Conservation (phyloP, 129 eudicot genomes). For the Logfia minima region DNA sequence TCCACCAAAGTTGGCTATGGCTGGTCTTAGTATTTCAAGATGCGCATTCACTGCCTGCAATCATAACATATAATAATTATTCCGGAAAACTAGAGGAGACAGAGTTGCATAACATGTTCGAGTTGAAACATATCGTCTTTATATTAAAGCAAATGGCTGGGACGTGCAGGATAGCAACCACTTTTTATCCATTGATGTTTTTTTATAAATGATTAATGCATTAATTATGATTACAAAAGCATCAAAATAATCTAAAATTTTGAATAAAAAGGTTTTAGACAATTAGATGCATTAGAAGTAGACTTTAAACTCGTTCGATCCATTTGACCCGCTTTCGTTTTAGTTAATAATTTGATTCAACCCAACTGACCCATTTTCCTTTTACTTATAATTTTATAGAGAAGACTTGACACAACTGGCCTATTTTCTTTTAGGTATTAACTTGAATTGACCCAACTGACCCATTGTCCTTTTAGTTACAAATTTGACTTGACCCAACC, state of each 20-base stretch:
- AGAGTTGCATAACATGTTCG: background rate
- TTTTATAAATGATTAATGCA: background rate
- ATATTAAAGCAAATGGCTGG: background rate
- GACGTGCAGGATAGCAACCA: background rate
- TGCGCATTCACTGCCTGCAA: slow-evolving; percentile 79
- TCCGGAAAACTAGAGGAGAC: background rate
- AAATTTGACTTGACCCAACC: background rate
- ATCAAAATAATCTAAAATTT: background rate
- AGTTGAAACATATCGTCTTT: background rate
- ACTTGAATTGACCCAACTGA: background rate
- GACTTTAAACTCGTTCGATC: background rate
- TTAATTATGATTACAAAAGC: background rate
- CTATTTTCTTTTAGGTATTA: background rate
- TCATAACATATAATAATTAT: background rate
- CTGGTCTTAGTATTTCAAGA: slow-evolving; percentile 86
- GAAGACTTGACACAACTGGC: background rate
- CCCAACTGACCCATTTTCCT: background rate
- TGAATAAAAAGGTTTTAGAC: background rate
- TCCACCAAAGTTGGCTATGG: slow-evolving; percentile 90
- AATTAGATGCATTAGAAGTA: background rate
- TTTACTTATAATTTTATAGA: background rate
- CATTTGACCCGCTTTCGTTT: background rate
- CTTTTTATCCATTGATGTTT: too few species aligned
- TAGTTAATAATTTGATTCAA: background rate
- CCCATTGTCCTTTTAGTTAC: background rate